Evolutionary conservation across 139 green algal species (phyloP), one percentile per base, ranked within the genome.

Genomic region (Closterium sp.): DNA sequence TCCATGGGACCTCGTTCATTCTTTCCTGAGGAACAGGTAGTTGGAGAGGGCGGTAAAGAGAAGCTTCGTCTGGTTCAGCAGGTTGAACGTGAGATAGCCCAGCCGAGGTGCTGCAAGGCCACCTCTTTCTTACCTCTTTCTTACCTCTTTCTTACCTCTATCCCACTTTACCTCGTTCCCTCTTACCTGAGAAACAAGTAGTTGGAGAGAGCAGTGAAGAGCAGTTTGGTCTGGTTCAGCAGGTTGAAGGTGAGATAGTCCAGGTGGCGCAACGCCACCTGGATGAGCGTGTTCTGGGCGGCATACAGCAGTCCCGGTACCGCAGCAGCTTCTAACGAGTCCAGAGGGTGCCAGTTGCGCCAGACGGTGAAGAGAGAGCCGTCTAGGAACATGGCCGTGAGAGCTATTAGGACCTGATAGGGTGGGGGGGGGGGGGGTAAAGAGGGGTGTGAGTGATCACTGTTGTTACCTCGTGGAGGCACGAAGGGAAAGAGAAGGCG

Each of bases 11-110:
- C 45, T 70, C 45, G 1, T 70, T 19, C 11, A 0, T 70, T 70
- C 79, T 85, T 5, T 90, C 92, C 92, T 73, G 1, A 95, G 89
- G n/a, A 95, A 50, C 13, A 94, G 29, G 85, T 90, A 95, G 31
- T 92, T 90, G 85, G 91, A 95, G 70, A 95, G 29, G 70, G 94
- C 94, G n/a, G 94, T 95, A 11, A 86, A 94, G 13, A 95, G 30
- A 2, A 95, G 85, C 90, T 95, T 95, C 19, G 90, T 95, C 45
- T 95, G 94, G 50, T 95, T 95, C 24, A 95, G 90, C 87, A 94
- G 91, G 84, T 91, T 95, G 94, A 94, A 95, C 0, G 92, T 93
- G 86, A 95, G 31, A 22, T 32, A 38, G 92, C 94, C 92, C 30
- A 95, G 87, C 3, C 32, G 2, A 38, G 32, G 3, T 38, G 32